Conservation (phyloP, 2,329 filamentous ascomycete species). For the Didymella exigua region DNA sequence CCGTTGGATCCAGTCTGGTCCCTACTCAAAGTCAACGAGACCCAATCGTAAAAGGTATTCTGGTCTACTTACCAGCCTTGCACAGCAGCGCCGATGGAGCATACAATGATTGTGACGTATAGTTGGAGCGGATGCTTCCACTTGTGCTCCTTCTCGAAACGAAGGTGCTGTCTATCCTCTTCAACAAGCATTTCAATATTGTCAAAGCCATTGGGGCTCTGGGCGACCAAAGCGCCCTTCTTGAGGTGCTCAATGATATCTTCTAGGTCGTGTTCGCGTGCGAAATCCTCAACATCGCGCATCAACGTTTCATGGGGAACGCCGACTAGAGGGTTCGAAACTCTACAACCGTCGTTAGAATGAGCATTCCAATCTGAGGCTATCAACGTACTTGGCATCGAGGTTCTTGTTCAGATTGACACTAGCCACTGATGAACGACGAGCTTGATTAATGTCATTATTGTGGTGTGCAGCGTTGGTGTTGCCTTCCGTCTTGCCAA, state of each 20-base stretch:
- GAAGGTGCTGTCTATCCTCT: slow-evolving; percentile 64
- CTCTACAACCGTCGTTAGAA: slow-evolving; percentile 42
- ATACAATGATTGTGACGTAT: slow-evolving; percentile 68
- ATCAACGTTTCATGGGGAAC: slow-evolving; percentile 59
- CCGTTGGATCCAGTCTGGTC: slow-evolving; percentile 61
- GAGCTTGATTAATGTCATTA: slow-evolving; percentile 11
- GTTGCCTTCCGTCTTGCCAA: slow-evolving; percentile 9
- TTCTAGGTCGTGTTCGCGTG: slow-evolving; percentile 64
- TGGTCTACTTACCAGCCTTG: slow-evolving; percentile 22
- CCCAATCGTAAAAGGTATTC: too few relatives aligned
- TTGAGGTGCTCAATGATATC: slow-evolving; percentile 49
- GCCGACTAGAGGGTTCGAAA: slow-evolving; percentile 61
- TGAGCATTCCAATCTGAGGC: too few relatives aligned
- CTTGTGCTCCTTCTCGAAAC: slow-evolving; percentile 66
- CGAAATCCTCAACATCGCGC: slow-evolving; percentile 64
- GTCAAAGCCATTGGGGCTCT: slow-evolving; percentile 67
- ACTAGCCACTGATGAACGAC: slow-evolving; percentile 21
- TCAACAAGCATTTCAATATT: slow-evolving; percentile 64
- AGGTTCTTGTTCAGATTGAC: slow-evolving; percentile 22
- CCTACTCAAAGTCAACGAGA: slow-evolving; percentile 40
- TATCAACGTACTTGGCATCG: slow-evolving; percentile 21
- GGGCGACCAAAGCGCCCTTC: slow-evolving; percentile 67
- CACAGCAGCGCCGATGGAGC: slow-evolving; percentile 70
- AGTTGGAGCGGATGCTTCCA: slow-evolving; percentile 63
- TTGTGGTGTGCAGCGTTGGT: background rate